Base-by-base conservation (phyloP, 805 yeast species). In the Vanderwaltozyma polyspora region DNA sequence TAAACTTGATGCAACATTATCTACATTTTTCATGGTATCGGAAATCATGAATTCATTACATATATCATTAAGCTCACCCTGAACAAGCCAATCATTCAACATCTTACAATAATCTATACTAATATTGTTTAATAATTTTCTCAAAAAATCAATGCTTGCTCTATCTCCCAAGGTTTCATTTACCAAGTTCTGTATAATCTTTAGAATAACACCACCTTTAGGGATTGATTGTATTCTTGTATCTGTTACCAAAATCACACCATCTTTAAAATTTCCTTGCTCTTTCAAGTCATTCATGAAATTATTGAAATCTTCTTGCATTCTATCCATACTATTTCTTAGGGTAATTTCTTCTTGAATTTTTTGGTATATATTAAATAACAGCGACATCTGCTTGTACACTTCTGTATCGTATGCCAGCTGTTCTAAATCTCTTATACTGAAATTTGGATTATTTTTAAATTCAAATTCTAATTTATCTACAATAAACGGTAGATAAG, bases 41-140 rank as follows among this genome's bases (percentile, higher is more conserved):
- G 71, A 67, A n/a, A 91, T 72, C 49, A 86, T 59, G 52, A 91
- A 91, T 54, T 89, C 98, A 26, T 77, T 74, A 49, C 74, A 75
- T 1, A 83, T 84, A 46, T 91, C 98, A 41, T 72, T 68, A 8
- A 91, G 63, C 5, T 64, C 62, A 0, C 98, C 98, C 32, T 67
- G 60, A 4, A 68, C 66, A 13, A 89, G 64, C 98, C 98, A 91
- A n/a, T 61, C 52, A 44, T 80, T 76, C 8, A 91, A 62, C 75
- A 81, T 79, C 1, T 44, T 44, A 14, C 83, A 63, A 48, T 84
- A 91, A 26, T 74, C 73, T 22, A 41, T 47, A 25, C 93, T 74
- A 1, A 85, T 71, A 11, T 65, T 64, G 30, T 70, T 69, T 33
- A 80, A 71, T 3, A 89, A 46, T 4, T 49, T 46, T 1, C 60